A percentile compares a stretch with the other conserved stretches of the same genome.
Conservation (phyloP, 2,329 filamentous ascomycete genomes). For the Arthrocladium fulminans region DNA sequence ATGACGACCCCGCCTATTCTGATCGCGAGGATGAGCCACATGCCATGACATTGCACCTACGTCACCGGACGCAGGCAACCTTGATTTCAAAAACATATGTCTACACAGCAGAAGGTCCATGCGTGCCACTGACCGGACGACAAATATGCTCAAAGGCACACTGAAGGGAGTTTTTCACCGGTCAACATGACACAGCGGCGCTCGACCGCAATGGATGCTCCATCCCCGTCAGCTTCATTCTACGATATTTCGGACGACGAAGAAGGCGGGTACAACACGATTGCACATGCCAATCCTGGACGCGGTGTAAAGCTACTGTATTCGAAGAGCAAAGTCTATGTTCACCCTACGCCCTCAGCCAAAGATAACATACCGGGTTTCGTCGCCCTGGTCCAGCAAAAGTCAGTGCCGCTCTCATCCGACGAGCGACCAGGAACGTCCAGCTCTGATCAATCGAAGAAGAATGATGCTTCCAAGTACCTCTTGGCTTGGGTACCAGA, state of each 20-base stretch:
- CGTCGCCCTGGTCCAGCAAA: conserved; percentile 87
- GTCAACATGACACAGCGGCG: conserved; percentile 2
- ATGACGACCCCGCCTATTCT: neutral
- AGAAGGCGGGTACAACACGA: conserved; percentile 89
- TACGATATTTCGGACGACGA: conserved; percentile 96
- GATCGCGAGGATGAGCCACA: neutral
- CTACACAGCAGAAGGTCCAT: neutral
- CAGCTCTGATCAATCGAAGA: conserved; percentile 36
- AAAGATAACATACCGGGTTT: conserved; percentile 96
- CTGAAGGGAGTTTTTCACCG: neutral
- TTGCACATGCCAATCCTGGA: conserved; percentile 67
- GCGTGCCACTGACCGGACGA: neutral
- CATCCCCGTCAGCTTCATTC: conserved; percentile 77
- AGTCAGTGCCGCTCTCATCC: conserved; percentile 33
- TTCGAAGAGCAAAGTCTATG: conserved; percentile 98
- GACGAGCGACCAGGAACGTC: conserved; percentile 26
- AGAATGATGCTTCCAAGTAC: conserved; percentile 57
- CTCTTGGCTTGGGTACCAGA: conserved; percentile 92
- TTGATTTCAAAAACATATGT: neutral
- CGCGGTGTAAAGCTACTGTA: conserved; percentile 87
- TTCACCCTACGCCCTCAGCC: conserved; percentile 83
- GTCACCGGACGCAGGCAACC: conserved; percentile 1
- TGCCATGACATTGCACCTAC: neutral
- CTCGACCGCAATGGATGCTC: conserved; percentile 24
- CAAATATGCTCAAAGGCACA: neutral